Conservation (phyloP, 1,284 basidiomycete species). For the Naganishia albida region DNA sequence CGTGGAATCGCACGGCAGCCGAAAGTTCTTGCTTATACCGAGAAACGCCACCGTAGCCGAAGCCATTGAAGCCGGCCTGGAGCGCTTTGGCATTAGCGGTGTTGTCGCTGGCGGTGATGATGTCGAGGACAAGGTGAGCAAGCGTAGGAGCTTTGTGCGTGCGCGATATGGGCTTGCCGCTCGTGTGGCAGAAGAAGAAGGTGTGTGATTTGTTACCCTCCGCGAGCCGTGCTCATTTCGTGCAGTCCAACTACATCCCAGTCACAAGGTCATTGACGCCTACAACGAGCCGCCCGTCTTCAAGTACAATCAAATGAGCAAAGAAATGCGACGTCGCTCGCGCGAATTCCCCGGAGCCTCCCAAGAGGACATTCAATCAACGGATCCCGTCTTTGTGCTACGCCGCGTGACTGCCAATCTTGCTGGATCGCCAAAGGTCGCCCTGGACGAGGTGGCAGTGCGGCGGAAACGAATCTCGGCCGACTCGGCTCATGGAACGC, state of each 20-base stretch:
- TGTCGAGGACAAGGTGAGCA: slow-evolving; percentile 83
- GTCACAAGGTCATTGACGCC: slow-evolving; percentile 79
- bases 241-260: slow-evolving; percentile 70
- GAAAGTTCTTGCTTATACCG: slow-evolving; percentile 79
- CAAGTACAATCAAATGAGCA: slow-evolving; percentile 63
- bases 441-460: slow-evolving; percentile 70
- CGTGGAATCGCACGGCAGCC: background rate
- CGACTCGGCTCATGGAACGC: slow-evolving; percentile 9
- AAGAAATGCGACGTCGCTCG: slow-evolving; percentile 77
- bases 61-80: slow-evolving; percentile 86
- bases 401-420: slow-evolving; percentile 61
- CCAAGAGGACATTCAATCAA: slow-evolving; percentile 71
- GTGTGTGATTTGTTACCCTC: slow-evolving; percentile 55
- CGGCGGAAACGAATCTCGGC: slow-evolving; percentile 35
- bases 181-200: slow-evolving; percentile 61
- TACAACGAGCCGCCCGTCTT: slow-evolving; percentile 74
- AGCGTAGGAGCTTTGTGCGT: slow-evolving; percentile 72
- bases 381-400: slow-evolving; percentile 87
- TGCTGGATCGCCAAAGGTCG: slow-evolving; percentile 61
- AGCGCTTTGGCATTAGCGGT: slow-evolving; percentile 88
- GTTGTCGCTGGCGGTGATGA: slow-evolving; percentile 98
- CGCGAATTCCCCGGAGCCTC: slow-evolving; percentile 70
- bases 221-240: background rate
- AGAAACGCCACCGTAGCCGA: slow-evolving; percentile 94
- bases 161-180: slow-evolving; percentile 78